Evolutionary conservation across 129 eudicot genomes (phyloP), one percentile per base, ranked within the genome.

Genomic region (Sambucus nigra): DNA sequence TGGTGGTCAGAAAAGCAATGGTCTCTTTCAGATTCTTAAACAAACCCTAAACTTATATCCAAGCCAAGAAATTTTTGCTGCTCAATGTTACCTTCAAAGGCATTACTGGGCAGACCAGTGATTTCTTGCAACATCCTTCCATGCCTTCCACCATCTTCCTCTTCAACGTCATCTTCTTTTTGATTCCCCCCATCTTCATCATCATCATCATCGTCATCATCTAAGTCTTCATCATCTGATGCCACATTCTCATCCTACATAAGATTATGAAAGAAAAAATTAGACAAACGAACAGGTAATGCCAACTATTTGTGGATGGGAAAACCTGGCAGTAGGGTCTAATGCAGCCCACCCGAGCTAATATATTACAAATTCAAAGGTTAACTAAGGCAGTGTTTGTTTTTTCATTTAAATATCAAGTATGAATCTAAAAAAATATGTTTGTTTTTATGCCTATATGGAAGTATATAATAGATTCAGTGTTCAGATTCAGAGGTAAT

Each of bases 41-140:
- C 8, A 35, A 7, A 15, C 42, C 8, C 42, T 1, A 2, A 35
- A 35, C 2, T 35, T 35, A n/a, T 35, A 35, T 35, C 42, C 13
- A 1, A 35, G 13, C 3, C 13, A 35, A 7, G 42, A 35, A 12
- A 35, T 7, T 35, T 35, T n/a, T 10, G 25, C 5, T 18, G 29
- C 26, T 41, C 41, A 20, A 45, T 10, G 5, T 20, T 78, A 89
- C 98, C 94, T 64, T 63, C 98, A 70, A 91, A 91, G 66, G 89
- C 98, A 64, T 76, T 80, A 23, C 65, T 38, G 5, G 98, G 95
- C 23, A 91, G 70, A 45, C 95, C 95, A 61, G 95, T 91, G 59
- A 91, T 72, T 33, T 62, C 84, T 72, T 91, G 81, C 57, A 91
- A 62, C 98, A 91, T 76, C 71, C 94, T 69, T 40, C 59, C 67